Conservation (phyloP, 805 yeast species). For the Pichia californica region DNA sequence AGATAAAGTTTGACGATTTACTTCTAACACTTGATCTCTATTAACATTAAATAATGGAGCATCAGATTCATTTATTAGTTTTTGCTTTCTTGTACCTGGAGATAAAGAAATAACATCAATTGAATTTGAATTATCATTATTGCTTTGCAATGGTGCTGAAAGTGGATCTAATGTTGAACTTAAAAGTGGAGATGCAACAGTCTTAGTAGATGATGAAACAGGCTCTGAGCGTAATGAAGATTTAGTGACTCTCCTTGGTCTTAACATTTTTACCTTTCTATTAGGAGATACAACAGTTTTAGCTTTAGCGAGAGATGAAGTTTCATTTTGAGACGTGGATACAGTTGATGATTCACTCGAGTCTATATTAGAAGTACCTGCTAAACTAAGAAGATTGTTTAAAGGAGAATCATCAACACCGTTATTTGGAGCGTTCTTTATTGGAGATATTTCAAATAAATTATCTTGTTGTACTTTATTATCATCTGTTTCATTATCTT, state of each 20-base stretch:
- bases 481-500: neutral
- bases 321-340: neutral
- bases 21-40: conserved; percentile 1
- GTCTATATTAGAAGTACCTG: conserved; percentile 4
- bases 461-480: neutral
- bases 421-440: conserved; percentile 11
- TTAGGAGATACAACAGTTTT: conserved; percentile 30
- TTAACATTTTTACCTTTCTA: conserved; percentile 36
- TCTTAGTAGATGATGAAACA: neutral
- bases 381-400: conserved; percentile 15
- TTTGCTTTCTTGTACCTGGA: conserved; percentile 25
- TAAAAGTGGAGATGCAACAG: neutral
- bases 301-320: conserved; percentile 3
- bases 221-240: conserved; percentile 27
- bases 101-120: conserved; percentile 21
- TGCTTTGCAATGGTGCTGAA: conserved; percentile 5
- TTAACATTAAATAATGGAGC: conserved; percentile 48
- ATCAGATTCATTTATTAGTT: conserved; percentile 29
- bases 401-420: conserved; percentile 16
- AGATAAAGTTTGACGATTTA: neutral
- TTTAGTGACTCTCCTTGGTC: conserved; percentile 35
- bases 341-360: neutral
- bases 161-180: conserved; percentile 26
- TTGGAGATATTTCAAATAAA: conserved; percentile 14
- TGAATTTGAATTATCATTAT: neutral